Evolutionary conservation across 768 basidiomycete species (phyloP).

Genomic region (Royoungia palumana): DNA sequence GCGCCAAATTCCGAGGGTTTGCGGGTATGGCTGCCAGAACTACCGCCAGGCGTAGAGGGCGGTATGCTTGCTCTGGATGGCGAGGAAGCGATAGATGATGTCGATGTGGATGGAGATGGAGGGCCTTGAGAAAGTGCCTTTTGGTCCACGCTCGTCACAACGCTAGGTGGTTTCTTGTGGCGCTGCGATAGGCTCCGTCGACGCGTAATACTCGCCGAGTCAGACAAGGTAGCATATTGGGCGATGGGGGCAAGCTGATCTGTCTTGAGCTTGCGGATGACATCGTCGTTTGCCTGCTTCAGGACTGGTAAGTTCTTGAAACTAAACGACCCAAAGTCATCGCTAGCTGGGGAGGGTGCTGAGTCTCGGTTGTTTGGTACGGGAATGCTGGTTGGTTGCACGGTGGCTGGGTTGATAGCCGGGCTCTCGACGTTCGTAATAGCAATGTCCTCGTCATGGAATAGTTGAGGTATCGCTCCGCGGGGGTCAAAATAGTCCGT

Average conservation of each 20-base stretch:
- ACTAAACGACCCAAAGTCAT: conserved; percentile 97
- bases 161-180: conserved; percentile 75
- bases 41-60: conserved; percentile 68
- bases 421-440: conserved; percentile 51
- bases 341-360: conserved; percentile 56
- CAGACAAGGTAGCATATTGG: conserved; percentile 69
- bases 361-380: conserved; percentile 39
- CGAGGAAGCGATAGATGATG: conserved; percentile 87
- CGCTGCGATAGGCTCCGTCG: conserved; percentile 80
- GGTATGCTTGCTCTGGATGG: conserved; percentile 73
- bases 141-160: conserved; percentile 67
- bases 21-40: conserved; percentile 55
- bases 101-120: conserved; percentile 89
- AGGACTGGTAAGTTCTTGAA: conserved; percentile 96
- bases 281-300: conserved; percentile 98
- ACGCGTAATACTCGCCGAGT: conserved; percentile 54
- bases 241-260: conserved; percentile 81
- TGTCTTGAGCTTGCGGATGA: conserved; percentile 91
- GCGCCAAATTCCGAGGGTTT: conserved; percentile 90
- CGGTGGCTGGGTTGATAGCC: conserved; percentile 21
- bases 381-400: conserved; percentile 16
- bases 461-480: conserved; percentile 85
- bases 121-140: conserved; percentile 68
- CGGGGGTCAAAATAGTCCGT: conserved; percentile 99
- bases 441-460: conserved; percentile 83